phyloP scores from a whole-genome alignment of 306 rosid species.

The Acmispon strigosus region DNA sequence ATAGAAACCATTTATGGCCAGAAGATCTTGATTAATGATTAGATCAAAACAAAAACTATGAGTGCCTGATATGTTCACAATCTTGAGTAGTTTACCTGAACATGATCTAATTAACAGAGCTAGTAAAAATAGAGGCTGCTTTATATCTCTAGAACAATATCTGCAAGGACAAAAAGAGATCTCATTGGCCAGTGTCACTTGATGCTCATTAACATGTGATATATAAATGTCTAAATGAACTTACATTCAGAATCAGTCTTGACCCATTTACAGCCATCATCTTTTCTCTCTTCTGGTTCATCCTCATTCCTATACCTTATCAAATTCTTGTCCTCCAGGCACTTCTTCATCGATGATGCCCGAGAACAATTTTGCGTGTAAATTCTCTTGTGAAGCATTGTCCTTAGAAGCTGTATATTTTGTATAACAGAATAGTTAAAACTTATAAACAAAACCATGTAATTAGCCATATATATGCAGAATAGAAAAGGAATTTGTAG shows the following conservation, averaged over 20 bases:
- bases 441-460: neutral
- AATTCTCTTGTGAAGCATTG: conserved; percentile 78
- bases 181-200: neutral
- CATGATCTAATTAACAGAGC: conserved; percentile 18
- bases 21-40: neutral
- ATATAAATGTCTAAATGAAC: conserved; percentile 10
- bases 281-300: conserved; percentile 35
- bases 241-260: conserved; percentile 98
- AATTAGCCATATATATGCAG: neutral
- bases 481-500: neutral
- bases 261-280: conserved; percentile 84
- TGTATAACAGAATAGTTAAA: neutral
- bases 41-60: neutral
- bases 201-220: neutral
- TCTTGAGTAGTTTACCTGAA: conserved; percentile 26
- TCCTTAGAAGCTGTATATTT: conserved; percentile 65
- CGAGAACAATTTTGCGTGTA: conserved; percentile 45
- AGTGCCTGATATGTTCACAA: neutral
- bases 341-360: conserved; percentile 47
- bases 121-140: neutral
- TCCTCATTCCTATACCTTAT: conserved; percentile 32
- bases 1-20: too few relatives aligned
- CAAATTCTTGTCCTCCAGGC: conserved; percentile 46
- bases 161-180: conserved; percentile 43
- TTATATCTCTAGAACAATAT: conserved; percentile 94